A percentile compares a stretch with the other conserved stretches of the same genome.
Evolutionary conservation across 2,329 filamentous ascomycete species (phyloP).

Genomic region (Hypoxylon sp.): DNA sequence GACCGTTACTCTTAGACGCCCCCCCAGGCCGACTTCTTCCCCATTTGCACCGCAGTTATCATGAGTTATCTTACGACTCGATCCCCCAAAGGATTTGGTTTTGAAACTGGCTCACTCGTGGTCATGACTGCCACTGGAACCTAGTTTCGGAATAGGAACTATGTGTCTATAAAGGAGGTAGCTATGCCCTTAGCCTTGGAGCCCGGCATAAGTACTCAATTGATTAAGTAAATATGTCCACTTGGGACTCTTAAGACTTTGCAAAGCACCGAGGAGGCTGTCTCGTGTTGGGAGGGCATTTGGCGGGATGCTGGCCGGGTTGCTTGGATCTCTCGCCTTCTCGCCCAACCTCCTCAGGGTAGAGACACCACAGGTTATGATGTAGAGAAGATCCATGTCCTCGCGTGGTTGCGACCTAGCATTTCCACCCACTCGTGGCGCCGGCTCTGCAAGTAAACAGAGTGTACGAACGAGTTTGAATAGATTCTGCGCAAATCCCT

Average conservation of each 20-base stretch:
- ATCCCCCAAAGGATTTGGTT: background rate
- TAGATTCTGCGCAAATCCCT: constrained; percentile 85
- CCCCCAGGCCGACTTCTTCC: constrained; percentile 8
- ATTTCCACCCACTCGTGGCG: constrained; percentile 54
- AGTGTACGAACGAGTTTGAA: constrained; percentile 80
- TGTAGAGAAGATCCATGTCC: constrained; percentile 68
- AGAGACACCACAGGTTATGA: constrained; percentile 75
- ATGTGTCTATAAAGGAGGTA: background rate
- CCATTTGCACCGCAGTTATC: constrained; percentile 5
- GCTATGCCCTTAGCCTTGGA: constrained; percentile 45
- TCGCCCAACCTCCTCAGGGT: constrained; percentile 76
- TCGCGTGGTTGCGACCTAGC: constrained; percentile 52
- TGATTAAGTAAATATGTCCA: constrained; percentile 75
- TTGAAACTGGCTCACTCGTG: too few relatives aligned
- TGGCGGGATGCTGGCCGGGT: constrained; percentile 66
- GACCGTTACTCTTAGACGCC: constrained; percentile 9
- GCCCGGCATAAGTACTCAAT: constrained; percentile 70
- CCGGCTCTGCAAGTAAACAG: constrained; percentile 70
- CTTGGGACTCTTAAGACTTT: constrained; percentile 69
- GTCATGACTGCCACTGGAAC: background rate
- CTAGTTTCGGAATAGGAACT: background rate
- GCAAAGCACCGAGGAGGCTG: constrained; percentile 73
- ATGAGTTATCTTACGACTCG: constrained; percentile 19
- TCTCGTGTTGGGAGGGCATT: constrained; percentile 75
- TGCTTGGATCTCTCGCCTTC: constrained; percentile 71